Evolutionary conservation across 768 basidiomycete genomes (phyloP).

Genomic region (Amanita inopinata): DNA sequence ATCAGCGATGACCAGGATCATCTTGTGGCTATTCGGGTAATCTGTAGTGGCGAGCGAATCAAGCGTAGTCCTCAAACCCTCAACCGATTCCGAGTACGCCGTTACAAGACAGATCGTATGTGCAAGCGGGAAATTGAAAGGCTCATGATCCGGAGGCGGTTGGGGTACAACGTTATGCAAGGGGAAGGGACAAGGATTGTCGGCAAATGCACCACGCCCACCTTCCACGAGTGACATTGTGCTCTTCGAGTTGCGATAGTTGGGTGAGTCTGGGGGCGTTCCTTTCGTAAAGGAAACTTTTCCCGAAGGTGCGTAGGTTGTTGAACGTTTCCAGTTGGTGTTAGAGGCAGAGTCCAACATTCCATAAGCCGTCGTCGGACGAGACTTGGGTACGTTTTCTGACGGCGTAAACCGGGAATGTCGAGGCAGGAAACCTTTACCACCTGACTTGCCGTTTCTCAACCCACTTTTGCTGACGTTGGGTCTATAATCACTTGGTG

Average conservation of each 20-base stretch:
- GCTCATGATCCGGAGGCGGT: slow-evolving; percentile 84
- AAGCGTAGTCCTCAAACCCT: slow-evolving; percentile 94
- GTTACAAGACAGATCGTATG: slow-evolving; percentile 96
- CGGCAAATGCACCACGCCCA: slow-evolving; percentile 39
- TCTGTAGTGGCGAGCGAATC: slow-evolving; percentile 98
- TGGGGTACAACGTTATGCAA: slow-evolving; percentile 85
- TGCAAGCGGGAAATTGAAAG: slow-evolving; percentile 90
- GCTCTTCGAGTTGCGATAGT: slow-evolving; percentile 66
- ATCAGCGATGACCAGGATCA: slow-evolving; percentile 92
- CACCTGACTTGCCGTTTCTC: slow-evolving; percentile 38
- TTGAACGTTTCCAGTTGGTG: slow-evolving; percentile 48
- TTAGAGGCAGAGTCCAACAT: slow-evolving; percentile 45
- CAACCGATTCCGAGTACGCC: slow-evolving; percentile 94
- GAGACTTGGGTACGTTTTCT: slow-evolving; percentile 48
- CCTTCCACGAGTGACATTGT: slow-evolving; percentile 66
- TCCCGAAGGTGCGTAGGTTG: slow-evolving; percentile 38
- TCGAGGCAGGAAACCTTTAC: slow-evolving; percentile 57
- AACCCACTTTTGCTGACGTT: slow-evolving; percentile 74
- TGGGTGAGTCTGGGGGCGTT: slow-evolving; percentile 66
- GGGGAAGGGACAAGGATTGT: slow-evolving; percentile 88
- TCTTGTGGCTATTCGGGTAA: slow-evolving; percentile 95
- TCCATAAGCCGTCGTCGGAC: slow-evolving; percentile 58
- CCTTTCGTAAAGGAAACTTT: slow-evolving; percentile 34
- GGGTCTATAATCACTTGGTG: slow-evolving; percentile 84
- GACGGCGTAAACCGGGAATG: slow-evolving; percentile 68